Percentiles rank a stretch among this genome's conserved stretches.
Conservation (phyloP, 345 rosid species). For the Eutrema heterophyllum region DNA sequence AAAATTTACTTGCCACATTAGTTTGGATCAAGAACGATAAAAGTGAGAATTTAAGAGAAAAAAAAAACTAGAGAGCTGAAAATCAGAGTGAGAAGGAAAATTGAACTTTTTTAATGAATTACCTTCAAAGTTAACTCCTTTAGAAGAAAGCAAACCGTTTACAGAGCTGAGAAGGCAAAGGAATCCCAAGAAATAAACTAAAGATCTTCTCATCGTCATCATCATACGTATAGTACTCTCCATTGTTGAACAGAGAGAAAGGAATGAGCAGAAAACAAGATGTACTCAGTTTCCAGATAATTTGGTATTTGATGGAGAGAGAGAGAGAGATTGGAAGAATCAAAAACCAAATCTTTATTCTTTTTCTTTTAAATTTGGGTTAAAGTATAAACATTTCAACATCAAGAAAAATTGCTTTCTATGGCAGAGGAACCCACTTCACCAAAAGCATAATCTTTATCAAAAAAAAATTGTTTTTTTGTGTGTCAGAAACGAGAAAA, state of each 20-base stretch:
- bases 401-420: slow-evolving; percentile 41
- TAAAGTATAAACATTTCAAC: slow-evolving; percentile 33
- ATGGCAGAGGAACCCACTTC: slow-evolving; percentile 49
- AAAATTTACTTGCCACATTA: not conserved
- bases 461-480: not conserved
- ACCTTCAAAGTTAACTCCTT: slow-evolving; percentile 96
- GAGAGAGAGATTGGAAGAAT: slow-evolving; percentile 2
- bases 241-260: slow-evolving; percentile 30
- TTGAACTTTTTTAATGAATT: not conserved
- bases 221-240: slow-evolving; percentile 10
- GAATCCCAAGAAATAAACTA: slow-evolving; percentile 30
- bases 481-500: slow-evolving; percentile 38
- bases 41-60: not conserved
- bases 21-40: slow-evolving; percentile 14
- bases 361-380: slow-evolving; percentile 22
- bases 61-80: not conserved
- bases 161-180: slow-evolving; percentile 46
- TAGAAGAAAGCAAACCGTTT: slow-evolving; percentile 64
- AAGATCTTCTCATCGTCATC: slow-evolving; percentile 25
- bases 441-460: slow-evolving; percentile 32
- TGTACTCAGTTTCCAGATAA: slow-evolving; percentile 25
- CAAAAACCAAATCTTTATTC: slow-evolving; percentile 3
- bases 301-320: slow-evolving; percentile 23
- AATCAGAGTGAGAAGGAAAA: slow-evolving; percentile 1
- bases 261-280: slow-evolving; percentile 36